Base-by-base conservation (phyloP, 352 stramenopile species). In the Globisporangium iwayamae region DNA sequence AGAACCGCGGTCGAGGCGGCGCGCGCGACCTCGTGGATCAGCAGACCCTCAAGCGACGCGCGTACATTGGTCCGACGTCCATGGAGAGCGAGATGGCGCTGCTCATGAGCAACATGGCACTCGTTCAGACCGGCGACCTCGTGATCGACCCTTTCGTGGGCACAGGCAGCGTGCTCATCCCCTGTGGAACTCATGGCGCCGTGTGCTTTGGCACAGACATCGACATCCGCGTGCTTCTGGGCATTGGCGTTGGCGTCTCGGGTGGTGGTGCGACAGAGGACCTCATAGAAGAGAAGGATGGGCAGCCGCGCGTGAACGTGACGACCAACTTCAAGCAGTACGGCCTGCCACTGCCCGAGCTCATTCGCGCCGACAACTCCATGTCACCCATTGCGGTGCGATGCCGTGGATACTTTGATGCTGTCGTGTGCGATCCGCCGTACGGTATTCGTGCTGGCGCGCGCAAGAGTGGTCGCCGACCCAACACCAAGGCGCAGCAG, bases 141-240 rank as follows among this genome's bases (percentile, higher is more conserved):
- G 90, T 97, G 7, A 95, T 98, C 65, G 97, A 99, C 81, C 96
- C 96, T 20, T 99, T 99, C 73, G 96, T 98, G 4, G 97, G 97
- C 38, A 99, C 97, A 10, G 97, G 96, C 3, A 97, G 85, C n/a
- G 97, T 99, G 53, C 78, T 99, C 25, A 87, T 99, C 39, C 90
- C 95, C 6, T 97, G 92, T 54, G 91, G 90, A 58, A 87, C 96
- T 7, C 87, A 97, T 47, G 96, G 97, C 34, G 94, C 87, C 2
- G 82, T 97, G 66, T 98, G 91, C 70, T 87, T 98, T 41, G 97
- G 97, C 36, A 98, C 93, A 8, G 97, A 99, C 73, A 99, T 99
- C 74, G 97, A 99, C 70, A 92, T 93, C 34, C 89, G 95, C 18
- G 91, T 99, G 48, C 74, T 99, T 3, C 78, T 96, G 58, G 97